These are phyloP conservation scores for Chlamydomonas reinhardtii DNA, from an alignment of 163 green algal genomes.

Conservation along the genomic window DNA sequence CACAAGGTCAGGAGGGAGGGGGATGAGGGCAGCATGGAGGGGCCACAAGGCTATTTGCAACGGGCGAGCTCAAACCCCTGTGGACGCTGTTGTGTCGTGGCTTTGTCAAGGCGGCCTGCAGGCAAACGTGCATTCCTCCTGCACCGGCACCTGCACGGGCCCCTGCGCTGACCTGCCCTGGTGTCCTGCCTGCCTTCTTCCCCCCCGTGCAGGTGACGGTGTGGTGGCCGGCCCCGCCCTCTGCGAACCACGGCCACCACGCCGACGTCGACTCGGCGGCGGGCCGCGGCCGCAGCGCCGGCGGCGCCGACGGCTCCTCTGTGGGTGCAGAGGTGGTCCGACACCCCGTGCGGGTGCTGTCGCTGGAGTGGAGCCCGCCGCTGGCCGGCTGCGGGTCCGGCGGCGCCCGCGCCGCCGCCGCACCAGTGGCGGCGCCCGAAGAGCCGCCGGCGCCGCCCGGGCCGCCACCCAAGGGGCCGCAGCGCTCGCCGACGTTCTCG, in stretches of 20 bases:
- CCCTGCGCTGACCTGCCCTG: too few relatives aligned
- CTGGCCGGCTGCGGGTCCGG: slow-evolving; percentile 26
- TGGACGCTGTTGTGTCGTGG: too few relatives aligned
- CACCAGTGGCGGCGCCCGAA: slow-evolving; percentile 1
- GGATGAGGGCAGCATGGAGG: too few relatives aligned
- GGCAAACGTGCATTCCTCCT: too few relatives aligned
- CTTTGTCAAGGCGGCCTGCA: too few relatives aligned
- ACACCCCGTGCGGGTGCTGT: slow-evolving; percentile 62
- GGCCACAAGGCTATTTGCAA: too few relatives aligned
- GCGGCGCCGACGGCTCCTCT: background rate
- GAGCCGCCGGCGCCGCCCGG: background rate
- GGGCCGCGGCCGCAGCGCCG: background rate
- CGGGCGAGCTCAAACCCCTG: too few relatives aligned
- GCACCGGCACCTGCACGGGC: too few relatives aligned
- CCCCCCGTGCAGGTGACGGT: slow-evolving; percentile 39
- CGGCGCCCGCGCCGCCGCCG: background rate
- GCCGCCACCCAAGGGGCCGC: background rate
- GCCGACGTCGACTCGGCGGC: background rate
- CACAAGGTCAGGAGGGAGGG: slow-evolving; percentile 28
- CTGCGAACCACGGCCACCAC: background rate
- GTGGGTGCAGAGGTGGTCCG: slow-evolving; percentile 66
- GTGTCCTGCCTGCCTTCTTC: too few relatives aligned
- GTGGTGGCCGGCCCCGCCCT: slow-evolving; percentile 60
- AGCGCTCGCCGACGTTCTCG: background rate
- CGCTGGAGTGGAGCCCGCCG: slow-evolving; percentile 66